Evolutionary conservation across 129 eudicot species (phyloP), one percentile per base, ranked within the genome.

Genomic region (Helianthus annuus): DNA sequence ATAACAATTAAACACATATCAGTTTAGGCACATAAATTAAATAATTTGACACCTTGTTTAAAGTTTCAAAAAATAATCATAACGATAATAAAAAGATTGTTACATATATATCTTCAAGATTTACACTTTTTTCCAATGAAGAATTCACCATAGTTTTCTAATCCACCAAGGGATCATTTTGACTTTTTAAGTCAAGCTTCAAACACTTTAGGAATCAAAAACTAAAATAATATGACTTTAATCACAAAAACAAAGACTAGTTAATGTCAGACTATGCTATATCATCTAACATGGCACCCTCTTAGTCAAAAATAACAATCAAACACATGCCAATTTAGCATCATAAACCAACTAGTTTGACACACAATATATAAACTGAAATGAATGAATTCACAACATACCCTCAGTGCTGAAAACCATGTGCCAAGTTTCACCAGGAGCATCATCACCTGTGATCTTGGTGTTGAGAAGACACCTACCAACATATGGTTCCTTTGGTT

Each of bases 381-480:
- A 5, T 53, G 12, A 10, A 13, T 32, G 45, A 60, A 12, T 4
- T 58, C 2, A 58, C 27, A 52, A 22, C 64, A 34, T 86, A 95
- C 99, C 99, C 57, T 88, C 99, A 53, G 96, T 89, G 83, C 62
- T 76, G 87, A 95, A 95, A 69, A 91, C 99, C 99, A 95, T 95
- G 86, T 95, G 99, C 99, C 97, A 95, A 3, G 99, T 95, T 67
- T 95, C 99, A 63, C 97, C 99, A 6, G 99, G 99, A 38, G 99
- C 97, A 85, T 95, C 99, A 80, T 95, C 99, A 4, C 95, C 97
- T 24, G 99, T 90, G 88, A 95, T 90, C 94, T 88, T 95, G 73
- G 97, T 88, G 95, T 95, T 95, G 60, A 95, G 96, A 60, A 95
- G 96, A 64, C 89, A 85, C 46, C 79, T 80, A 44, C 99, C 96